Evolutionary conservation across 805 yeast genomes (phyloP), one percentile per base, ranked within the genome.

Genomic region (Pichia nanzhaoensis): DNA sequence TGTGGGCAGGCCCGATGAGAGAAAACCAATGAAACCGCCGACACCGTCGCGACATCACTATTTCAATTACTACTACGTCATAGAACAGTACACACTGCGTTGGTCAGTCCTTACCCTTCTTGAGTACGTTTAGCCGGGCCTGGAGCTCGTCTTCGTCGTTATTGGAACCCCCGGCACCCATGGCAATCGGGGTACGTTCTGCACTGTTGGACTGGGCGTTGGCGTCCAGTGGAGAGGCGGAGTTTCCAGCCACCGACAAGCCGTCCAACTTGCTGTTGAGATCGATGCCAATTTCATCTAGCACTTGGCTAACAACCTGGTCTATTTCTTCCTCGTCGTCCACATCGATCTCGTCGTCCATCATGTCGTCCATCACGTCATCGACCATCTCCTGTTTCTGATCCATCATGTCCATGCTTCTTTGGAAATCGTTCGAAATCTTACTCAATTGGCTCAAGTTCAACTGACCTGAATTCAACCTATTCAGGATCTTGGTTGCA

Each of bases 301-400:
- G 70, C 0, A 95, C 97, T 63, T 83, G 87, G 58, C 82, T 79
- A 41, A 95, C 93, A 42, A 90, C 84, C 57, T 89, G 96, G 58
- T 90, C 96, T 3, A 84, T 83, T 62, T 90, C 95, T 53, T 84
- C 93, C 47, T 66, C 69, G 51, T 84, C 95, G 49, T 85, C 95
- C 20, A 77, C 88, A 53, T 81, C 84, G 47, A 86, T 79, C 56
- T 87, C 97, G 57, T 82, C 88, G 44, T 84, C 95, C 93, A 93
- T 88, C 17, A 93, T 85, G 62, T 91, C 96, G 60, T 93, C 99
- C 56, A 93, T 83, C 17, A 96, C 95, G 61, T 93, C 99, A 61
- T 93, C 99, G 84, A 93, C 93, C 78, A 95, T 87, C 63, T 95
- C 99, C 64, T 95, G 98, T 58, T 95, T 82, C 67, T 93, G 99